Evolutionary conservation across 495 filamentous ascomycete genomes (phyloP).

Genomic region (Geopyxis carbonaria): DNA sequence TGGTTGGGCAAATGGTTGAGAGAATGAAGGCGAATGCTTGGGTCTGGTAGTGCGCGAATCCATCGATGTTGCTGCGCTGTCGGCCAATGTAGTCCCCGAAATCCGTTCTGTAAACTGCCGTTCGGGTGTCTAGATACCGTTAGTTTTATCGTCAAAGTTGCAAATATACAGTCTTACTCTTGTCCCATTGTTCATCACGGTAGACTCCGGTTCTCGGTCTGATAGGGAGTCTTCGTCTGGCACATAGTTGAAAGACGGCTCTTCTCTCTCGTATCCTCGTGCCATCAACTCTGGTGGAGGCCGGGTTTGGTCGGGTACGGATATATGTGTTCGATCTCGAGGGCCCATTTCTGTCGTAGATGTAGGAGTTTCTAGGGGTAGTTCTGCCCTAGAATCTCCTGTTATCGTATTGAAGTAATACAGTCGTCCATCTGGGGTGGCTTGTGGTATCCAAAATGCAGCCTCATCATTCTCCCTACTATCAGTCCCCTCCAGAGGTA

Average conservation of each 20-base stretch:
- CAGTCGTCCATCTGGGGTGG: conserved; percentile 79
- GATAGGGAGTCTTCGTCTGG: conserved; percentile 79
- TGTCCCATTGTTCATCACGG: too few relatives aligned
- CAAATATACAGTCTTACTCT: too few relatives aligned
- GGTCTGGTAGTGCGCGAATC: too few relatives aligned
- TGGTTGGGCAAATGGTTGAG: too few relatives aligned
- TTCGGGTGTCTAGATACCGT: too few relatives aligned
- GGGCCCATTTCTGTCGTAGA: conserved; percentile 69
- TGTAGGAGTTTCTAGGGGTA: conserved; percentile 80
- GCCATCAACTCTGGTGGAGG: conserved; percentile 88
- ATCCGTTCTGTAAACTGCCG: too few relatives aligned
- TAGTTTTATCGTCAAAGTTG: too few relatives aligned
- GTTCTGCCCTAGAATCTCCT: conserved; percentile 76
- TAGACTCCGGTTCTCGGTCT: too few relatives aligned
- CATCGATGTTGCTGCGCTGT: too few relatives aligned
- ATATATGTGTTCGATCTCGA: conserved; percentile 69
- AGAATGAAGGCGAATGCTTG: too few relatives aligned
- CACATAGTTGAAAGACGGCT: too few relatives aligned
- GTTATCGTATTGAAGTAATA: conserved; percentile 98
- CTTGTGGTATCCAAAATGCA: conserved; percentile 96
- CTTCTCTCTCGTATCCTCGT: conserved; percentile 48
- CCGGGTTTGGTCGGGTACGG: conserved; percentile 74
- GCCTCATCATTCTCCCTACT: conserved; percentile 64
- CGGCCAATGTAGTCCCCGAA: too few relatives aligned
- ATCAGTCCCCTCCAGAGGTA: conserved; percentile 53